phyloP scores from a whole-genome alignment of 2,329 filamentous ascomycete species.

The Calonectria crousiana region DNA sequence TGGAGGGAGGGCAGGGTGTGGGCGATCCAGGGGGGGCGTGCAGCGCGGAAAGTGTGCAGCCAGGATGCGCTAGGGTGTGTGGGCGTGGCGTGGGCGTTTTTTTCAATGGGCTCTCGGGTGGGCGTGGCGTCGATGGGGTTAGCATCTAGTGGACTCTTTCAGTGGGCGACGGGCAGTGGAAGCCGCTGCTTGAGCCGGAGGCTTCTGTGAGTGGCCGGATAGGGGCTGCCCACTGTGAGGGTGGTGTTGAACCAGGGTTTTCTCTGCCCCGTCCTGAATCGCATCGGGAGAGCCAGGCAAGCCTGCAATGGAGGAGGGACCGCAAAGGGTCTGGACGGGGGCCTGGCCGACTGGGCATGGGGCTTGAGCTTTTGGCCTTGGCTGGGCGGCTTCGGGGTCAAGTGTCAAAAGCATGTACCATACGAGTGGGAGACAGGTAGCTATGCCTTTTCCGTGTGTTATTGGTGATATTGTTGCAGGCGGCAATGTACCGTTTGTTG shows the following conservation, averaged over 20 bases:
- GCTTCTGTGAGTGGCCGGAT: not conserved
- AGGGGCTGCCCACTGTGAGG: not conserved
- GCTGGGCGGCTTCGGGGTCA: not conserved
- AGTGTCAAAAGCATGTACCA: slow-evolving; percentile 5
- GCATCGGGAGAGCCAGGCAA: not conserved
- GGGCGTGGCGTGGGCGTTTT: slow-evolving; percentile 17
- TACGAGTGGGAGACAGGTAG: not conserved
- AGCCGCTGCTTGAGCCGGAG: not conserved
- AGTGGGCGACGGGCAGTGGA: slow-evolving; percentile 9
- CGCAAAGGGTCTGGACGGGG: not conserved
- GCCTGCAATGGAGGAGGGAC: not conserved
- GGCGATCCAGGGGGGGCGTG: slow-evolving; percentile 13
- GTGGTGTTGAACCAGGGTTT: not conserved
- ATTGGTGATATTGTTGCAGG: not conserved
- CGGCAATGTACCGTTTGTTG: not conserved
- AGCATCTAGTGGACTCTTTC: slow-evolving; percentile 14
- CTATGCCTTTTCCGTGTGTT: not conserved
- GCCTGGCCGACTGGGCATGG: not conserved
- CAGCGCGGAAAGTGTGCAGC: not conserved
- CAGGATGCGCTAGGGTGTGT: slow-evolving; percentile 18
- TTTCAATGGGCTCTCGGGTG: slow-evolving; percentile 19
- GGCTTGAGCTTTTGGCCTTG: slow-evolving; percentile 1
- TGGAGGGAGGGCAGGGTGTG: slow-evolving; percentile 27
- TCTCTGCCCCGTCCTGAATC: not conserved
- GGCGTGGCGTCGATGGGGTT: slow-evolving; percentile 17